Evolutionary conservation across 805 yeast genomes (phyloP), one percentile per base, ranked within the genome.

Genomic region (Kodamaea restingae): DNA sequence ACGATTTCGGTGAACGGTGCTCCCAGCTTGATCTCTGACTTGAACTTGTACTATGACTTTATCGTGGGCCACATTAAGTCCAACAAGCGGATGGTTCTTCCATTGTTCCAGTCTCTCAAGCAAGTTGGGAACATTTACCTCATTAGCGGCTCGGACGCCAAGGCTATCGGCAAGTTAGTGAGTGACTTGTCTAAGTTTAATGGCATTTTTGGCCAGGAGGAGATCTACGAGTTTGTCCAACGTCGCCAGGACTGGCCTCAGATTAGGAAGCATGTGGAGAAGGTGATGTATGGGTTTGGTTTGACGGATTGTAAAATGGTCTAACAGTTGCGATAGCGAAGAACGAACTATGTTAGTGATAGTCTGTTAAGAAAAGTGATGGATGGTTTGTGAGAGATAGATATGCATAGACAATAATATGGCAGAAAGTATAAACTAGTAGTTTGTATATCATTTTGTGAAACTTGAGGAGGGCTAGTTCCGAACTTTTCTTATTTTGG

Each of bases 241-340:
- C 67, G 95, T 44, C 70, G 98, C 41, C 74, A 80, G 26, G 98
- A 91, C 58, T 91, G 98, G 98, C 63, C 75, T 0, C 54, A 65
- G 26, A 84, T 91, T 18, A 82, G 79, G 48, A 70, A 73, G 45
- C 84, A 84, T 43, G 97, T 91, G 7, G 98, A 91, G 60, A 87
- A 83, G 57, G 90, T 87, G n/a, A 85, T 93, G 81, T 93, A 88
- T 54, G 98, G 98, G 0, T 70, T 91, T 39, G 88, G 87, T 12
- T 61, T 81, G 20, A 84, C 79, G 18, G 96, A 88, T 52, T 90
- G 96, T 65, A 48, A 58, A 0, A 65, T 87, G 30, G 64, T 73
- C 64, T 81, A 46, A 28, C 10, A 20, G 22, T 20, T 6, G 22
- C 5, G 5, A 28, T 5, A 28, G 18, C 15, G 18, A 12, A 14